Percentiles rank a stretch among this genome's conserved stretches.
Evolutionary conservation across 768 basidiomycete genomes (phyloP).

Genomic region (Scleroderma citrinum): DNA sequence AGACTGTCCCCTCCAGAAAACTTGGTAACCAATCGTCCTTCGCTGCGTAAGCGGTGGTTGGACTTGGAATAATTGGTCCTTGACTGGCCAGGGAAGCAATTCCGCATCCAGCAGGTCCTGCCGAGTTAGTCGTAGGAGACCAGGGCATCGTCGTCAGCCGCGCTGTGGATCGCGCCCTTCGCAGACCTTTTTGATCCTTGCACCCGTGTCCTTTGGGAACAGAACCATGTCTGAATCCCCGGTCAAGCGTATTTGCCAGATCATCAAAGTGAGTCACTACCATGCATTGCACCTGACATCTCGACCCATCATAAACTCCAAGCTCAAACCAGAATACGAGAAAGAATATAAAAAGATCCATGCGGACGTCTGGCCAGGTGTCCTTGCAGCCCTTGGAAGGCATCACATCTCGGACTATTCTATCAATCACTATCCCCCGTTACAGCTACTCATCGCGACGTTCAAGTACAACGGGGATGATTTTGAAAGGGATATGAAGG

Average conservation of each 20-base stretch:
- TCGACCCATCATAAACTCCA: background rate
- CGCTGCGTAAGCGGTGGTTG: slow-evolving; percentile 56
- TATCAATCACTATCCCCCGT: slow-evolving; percentile 60
- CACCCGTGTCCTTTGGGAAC: too few relatives aligned
- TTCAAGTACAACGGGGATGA: slow-evolving; percentile 71
- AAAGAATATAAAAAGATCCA: slow-evolving; percentile 57
- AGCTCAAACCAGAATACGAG: slow-evolving; percentile 51
- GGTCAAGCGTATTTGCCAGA: slow-evolving; percentile 68
- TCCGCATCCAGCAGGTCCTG: slow-evolving; percentile 81
- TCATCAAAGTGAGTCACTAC: slow-evolving; percentile 55
- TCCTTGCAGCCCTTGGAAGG: slow-evolving; percentile 54
- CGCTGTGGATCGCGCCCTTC: slow-evolving; percentile 69
- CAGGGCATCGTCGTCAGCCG: slow-evolving; percentile 83
- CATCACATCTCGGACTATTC: slow-evolving; percentile 72
- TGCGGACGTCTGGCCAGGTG: slow-evolving; percentile 59
- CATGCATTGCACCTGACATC: background rate
- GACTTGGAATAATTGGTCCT: slow-evolving; percentile 80
- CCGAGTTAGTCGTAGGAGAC: slow-evolving; percentile 93
- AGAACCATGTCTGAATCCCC: too few relatives aligned
- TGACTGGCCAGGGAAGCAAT: slow-evolving; percentile 90
- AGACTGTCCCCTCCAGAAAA: slow-evolving; percentile 93
- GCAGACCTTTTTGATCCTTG: slow-evolving; percentile 67
- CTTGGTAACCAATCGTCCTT: slow-evolving; percentile 74
- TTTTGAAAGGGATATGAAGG: slow-evolving; percentile 61
- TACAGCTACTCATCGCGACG: slow-evolving; percentile 66